Base-by-base conservation (phyloP, 495 filamentous ascomycete genomes). In the Cercophora sp. region DNA sequence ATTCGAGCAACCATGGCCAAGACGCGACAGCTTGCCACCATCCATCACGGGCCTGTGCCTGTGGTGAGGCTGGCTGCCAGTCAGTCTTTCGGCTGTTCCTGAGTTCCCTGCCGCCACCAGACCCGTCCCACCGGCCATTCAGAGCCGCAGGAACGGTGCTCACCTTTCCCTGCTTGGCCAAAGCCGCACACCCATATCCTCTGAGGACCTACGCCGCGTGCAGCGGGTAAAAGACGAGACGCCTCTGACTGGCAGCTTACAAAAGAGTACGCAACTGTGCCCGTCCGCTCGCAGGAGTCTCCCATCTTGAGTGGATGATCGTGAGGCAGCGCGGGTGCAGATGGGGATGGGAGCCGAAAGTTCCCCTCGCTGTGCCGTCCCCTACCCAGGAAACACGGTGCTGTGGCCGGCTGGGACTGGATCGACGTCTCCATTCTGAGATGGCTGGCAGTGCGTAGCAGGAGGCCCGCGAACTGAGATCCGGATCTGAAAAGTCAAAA, bases 401-500 rank as follows among this genome's bases (percentile, higher is more conserved):
- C 5, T 43, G 5, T 8, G 19, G 40, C 40, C 23, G 5, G 18
- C 18, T 25, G 19, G 13, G 29, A 40, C 20, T 25, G 18, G 31
- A 27, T 37, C 22, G 24, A 8, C 4, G 52, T 45, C 48, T 58
- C 47, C 19, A 43, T 22, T 43, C 48, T 29, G 23, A 36, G 48
- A 25, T 5, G 51, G 46, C 48, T 48, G 35, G 57, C 55, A 31
- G 25, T 39, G 48, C 47, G 55, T 62, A 64, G 37, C 32, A 24
- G 16, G 19, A 22, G 40, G 18, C 40, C 8, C 48, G 48, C 34
- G 26, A 59, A 15, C 47, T 59, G 52, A 56, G 35, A 58, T 57
- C 50, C 51, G 48, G 61, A 69, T 65, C 55, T 41, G 20, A 54
- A 36, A 57, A 58, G 61, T 9, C 61, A 65, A 67, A 69, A 69